phyloP scores from a whole-genome alignment of 805 yeast genomes.

The Priceomyces castillae region DNA sequence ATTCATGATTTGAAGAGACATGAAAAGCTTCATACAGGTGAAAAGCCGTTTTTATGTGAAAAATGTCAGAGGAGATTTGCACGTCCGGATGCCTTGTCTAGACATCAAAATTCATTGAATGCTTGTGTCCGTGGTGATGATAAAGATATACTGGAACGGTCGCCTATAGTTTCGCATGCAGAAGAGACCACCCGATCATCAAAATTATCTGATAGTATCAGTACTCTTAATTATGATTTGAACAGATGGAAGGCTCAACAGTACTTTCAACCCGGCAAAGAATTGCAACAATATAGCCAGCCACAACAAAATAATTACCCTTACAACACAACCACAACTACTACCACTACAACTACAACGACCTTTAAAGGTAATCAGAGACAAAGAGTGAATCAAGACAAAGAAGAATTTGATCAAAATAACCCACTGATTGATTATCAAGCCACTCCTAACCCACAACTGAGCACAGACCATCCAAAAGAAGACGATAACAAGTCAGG shows the following conservation, averaged over 20 bases:
- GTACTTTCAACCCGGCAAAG: conserved; percentile 2
- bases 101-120: conserved; percentile 55
- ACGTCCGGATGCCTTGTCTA: conserved; percentile 68
- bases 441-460: not conserved
- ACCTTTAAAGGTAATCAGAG: conserved; percentile 5
- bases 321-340: conserved; percentile 6
- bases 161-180: not conserved
- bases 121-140: conserved; percentile 27
- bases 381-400: conserved; percentile 1
- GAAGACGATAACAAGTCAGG: not conserved
- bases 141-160: not conserved
- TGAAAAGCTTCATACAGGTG: conserved; percentile 72
- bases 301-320: conserved; percentile 1
- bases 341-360: conserved; percentile 11
- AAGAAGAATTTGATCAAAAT: not conserved
- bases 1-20: conserved; percentile 77
- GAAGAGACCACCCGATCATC: not conserved
- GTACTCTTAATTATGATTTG: conserved; percentile 12
- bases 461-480: not conserved
- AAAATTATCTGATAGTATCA: conserved; percentile 5
- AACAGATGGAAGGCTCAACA: conserved; percentile 17
- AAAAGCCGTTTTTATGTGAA: conserved; percentile 61
- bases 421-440: not conserved
- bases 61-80: conserved; percentile 66
- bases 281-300: conserved; percentile 1